Conservation (phyloP, 2,329 filamentous ascomycete species). For the Rhynchosporium agropyri region DNA sequence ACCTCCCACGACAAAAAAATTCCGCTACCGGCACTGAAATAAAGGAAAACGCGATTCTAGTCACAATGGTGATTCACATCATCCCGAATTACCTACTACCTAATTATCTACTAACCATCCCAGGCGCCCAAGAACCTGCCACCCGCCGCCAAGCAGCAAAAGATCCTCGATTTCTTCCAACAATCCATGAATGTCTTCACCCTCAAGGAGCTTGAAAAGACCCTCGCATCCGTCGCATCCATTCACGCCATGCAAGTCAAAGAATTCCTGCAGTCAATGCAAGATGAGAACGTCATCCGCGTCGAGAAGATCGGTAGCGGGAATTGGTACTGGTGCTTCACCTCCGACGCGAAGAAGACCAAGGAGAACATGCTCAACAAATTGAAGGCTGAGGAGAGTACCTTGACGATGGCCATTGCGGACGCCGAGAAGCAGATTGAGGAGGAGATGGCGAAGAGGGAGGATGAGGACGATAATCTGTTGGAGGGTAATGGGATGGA, state of each 20-base stretch:
- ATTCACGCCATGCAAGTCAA: slow-evolving; percentile 70
- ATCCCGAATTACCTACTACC: background rate
- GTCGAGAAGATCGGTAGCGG: slow-evolving; percentile 72
- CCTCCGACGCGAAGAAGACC: slow-evolving; percentile 55
- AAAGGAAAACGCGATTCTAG: background rate
- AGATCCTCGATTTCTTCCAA: slow-evolving; percentile 62
- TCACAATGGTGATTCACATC: slow-evolving; percentile 11
- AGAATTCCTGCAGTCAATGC: slow-evolving; percentile 64
- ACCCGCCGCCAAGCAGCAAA: slow-evolving; percentile 58
- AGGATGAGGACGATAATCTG: slow-evolving; percentile 43
- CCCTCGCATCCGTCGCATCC: slow-evolving; percentile 60
- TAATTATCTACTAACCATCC: background rate
- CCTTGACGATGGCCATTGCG: slow-evolving; percentile 39
- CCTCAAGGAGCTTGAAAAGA: slow-evolving; percentile 69
- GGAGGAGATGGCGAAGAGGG: slow-evolving; percentile 43
- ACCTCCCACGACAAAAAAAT: background rate
- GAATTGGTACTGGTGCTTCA: slow-evolving; percentile 74
- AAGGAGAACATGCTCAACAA: slow-evolving; percentile 46
- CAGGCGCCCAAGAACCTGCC: slow-evolving; percentile 57
- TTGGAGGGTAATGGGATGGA: slow-evolving; percentile 37
- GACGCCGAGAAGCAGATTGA: slow-evolving; percentile 43
- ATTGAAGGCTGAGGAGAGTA: slow-evolving; percentile 44
- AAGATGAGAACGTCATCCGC: slow-evolving; percentile 62
- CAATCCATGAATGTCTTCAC: slow-evolving; percentile 62
- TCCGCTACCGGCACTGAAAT: background rate